These are phyloP conservation scores for Diplodia sapinea DNA, from an alignment of 2,329 filamentous ascomycete species.

Conservation along the genomic window DNA sequence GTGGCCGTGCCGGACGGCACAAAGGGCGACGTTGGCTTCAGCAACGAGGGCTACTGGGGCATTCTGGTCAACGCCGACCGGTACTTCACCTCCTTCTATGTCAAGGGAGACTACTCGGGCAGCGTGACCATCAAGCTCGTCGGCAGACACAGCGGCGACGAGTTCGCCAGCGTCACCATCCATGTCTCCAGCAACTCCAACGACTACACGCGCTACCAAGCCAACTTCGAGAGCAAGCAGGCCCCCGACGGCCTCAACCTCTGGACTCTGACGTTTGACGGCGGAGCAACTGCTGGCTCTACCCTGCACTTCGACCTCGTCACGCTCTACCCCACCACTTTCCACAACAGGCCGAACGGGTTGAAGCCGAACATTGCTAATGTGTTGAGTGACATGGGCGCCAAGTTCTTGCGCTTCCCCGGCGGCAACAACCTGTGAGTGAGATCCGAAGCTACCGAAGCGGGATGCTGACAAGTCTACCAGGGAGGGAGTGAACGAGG, in stretches of 20 bases:
- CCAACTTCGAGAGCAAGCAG: slow-evolving; percentile 17
- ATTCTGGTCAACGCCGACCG: slow-evolving; percentile 28
- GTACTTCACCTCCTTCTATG: slow-evolving; percentile 30
- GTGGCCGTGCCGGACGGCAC: slow-evolving; percentile 22
- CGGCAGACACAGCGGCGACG: slow-evolving; percentile 17
- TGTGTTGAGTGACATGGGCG: slow-evolving; percentile 26
- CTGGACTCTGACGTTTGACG: slow-evolving; percentile 31
- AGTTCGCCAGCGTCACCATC: slow-evolving; percentile 25
- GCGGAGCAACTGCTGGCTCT: neutral
- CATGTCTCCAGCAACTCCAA: neutral
- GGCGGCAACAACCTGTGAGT: slow-evolving; percentile 62
- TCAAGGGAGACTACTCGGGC: slow-evolving; percentile 43
- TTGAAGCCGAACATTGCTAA: slow-evolving; percentile 25
- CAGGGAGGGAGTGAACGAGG: slow-evolving; percentile 48
- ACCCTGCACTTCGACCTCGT: slow-evolving; percentile 31
- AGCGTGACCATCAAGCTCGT: slow-evolving; percentile 29
- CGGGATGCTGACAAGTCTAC: neutral
- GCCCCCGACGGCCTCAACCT: slow-evolving; percentile 32
- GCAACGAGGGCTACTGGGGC: slow-evolving; percentile 33
- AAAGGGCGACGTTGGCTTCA: slow-evolving; percentile 27
- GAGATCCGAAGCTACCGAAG: neutral
- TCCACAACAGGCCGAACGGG: slow-evolving; percentile 29
- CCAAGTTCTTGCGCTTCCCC: slow-evolving; percentile 65
- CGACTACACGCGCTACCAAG: slow-evolving; percentile 15
- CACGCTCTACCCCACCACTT: slow-evolving; percentile 31